Percentiles rank a stretch among this genome's conserved stretches.
Evolutionary conservation across 1,139 yeast species (phyloP).

Genomic region (Geotrichum cucujoidarum): DNA sequence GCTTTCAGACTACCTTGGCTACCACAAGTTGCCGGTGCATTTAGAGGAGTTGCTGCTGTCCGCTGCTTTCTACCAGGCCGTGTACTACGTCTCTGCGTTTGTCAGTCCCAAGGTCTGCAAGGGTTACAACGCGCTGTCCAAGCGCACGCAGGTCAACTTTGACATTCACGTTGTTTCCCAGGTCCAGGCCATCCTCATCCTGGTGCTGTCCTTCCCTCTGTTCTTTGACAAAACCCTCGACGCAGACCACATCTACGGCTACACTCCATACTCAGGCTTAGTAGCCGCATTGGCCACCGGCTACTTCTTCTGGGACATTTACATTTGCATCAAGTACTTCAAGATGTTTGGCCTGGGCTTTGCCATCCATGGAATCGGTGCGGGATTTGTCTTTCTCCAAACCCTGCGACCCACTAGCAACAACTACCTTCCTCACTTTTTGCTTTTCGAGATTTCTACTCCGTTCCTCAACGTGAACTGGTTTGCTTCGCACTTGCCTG

Average conservation of each 20-base stretch:
- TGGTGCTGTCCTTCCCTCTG: slow-evolving; percentile 52
- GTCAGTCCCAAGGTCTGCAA: slow-evolving; percentile 45
- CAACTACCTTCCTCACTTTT: slow-evolving; percentile 79
- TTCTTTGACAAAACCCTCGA: slow-evolving; percentile 54
- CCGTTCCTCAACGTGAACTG: slow-evolving; percentile 91
- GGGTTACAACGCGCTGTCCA: slow-evolving; percentile 39
- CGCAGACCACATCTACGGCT: slow-evolving; percentile 50
- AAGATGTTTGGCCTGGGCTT: slow-evolving; percentile 76
- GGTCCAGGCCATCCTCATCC: slow-evolving; percentile 66
- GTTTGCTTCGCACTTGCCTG: slow-evolving; percentile 75
- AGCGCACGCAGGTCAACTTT: slow-evolving; percentile 58
- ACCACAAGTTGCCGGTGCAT: slow-evolving; percentile 40
- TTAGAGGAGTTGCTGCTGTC: slow-evolving; percentile 50
- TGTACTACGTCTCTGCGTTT: slow-evolving; percentile 43
- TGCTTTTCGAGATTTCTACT: slow-evolving; percentile 84
- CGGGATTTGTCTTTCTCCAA: slow-evolving; percentile 65
- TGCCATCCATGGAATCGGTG: slow-evolving; percentile 78
- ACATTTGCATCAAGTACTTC: slow-evolving; percentile 57
- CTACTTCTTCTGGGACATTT: slow-evolving; percentile 88
- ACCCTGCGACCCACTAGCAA: slow-evolving; percentile 68
- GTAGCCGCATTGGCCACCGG: slow-evolving; percentile 71
- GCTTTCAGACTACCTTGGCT: slow-evolving; percentile 25
- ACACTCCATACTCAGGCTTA: slow-evolving; percentile 68
- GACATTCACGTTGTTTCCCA: slow-evolving; percentile 88
- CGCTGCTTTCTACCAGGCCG: slow-evolving; percentile 42